Base-by-base conservation (phyloP, 441 rosid species). In the Brassica hybrid region DNA sequence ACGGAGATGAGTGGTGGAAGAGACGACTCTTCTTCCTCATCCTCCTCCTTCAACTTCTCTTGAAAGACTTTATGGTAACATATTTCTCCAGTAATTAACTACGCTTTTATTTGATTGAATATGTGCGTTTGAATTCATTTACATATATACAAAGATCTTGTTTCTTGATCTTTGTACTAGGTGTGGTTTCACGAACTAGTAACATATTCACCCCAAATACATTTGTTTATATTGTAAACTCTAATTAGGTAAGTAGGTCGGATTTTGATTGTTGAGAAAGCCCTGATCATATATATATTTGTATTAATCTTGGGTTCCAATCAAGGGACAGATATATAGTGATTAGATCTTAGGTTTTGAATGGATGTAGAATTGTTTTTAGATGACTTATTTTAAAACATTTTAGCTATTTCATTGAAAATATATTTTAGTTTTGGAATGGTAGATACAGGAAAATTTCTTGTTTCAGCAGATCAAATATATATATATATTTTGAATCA, bases 31-130 rank as follows among this genome's bases (percentile, higher is more conserved):
- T 85, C 93, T 41, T 52, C 57, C 6, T 2, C 56, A 1, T 56
- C 60, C 60, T 17, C 60, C 12, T 69, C 91, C 65, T 68, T 84
- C 79, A 89, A 83, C 70, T 89, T 89, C 65, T 84, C 93, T 84
- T 92, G 30, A 41, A 60, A 69, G 16, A 56, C 77, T 67, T 60
- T 67, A 65, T 67, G 77, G 76, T 41, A 34, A 58, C 19, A 56
- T 76, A 71, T 54, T 32, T 71, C 14, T 79, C 67, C 70, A 21
- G 27, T 52, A 10, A 5, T 36, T 54, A 30, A 30, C 5, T 56
- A 43, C 52, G 14, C 16, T 50, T 78, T 50, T 32, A 17, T 59
- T 61, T 45, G 19, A 48, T 48, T 59, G 57, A 59, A 50, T 59
- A 34, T 78, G 17, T 50, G 58, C 23, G 11, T 61, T 66, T 72